Conservation (phyloP, 495 filamentous ascomycete species). For the Podospora comata region DNA sequence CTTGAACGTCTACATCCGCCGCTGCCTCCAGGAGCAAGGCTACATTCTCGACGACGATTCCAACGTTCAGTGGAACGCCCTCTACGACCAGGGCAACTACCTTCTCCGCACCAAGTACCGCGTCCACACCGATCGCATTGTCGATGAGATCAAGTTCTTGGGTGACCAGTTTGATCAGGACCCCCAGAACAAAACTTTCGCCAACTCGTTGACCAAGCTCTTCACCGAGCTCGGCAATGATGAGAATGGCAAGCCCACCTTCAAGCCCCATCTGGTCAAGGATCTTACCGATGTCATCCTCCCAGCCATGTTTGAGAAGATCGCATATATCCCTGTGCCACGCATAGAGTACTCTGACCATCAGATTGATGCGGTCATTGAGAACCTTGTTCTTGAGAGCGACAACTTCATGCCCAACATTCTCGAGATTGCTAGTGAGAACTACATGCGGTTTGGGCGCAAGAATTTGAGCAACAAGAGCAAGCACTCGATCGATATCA, state of each 20-base stretch:
- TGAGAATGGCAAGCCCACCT: conserved; percentile 74
- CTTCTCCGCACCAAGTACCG: conserved; percentile 87
- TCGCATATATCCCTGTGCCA: conserved; percentile 90
- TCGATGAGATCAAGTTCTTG: conserved; percentile 88
- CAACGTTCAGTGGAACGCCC: conserved; percentile 75
- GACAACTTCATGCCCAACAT: conserved; percentile 98
- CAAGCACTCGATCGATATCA: conserved; percentile 78
- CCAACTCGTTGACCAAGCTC: conserved; percentile 70
- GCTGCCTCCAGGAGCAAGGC: conserved; percentile 81
- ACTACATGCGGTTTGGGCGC: conserved; percentile 93
- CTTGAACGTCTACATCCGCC: conserved; percentile 72
- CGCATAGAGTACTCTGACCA: conserved; percentile 90
- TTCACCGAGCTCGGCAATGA: conserved; percentile 81
- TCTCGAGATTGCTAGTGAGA: conserved; percentile 84
- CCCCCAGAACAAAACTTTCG: conserved; percentile 77
- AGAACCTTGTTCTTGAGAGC: conserved; percentile 92
- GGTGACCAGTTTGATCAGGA: conserved; percentile 86
- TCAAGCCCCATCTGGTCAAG: conserved; percentile 89
- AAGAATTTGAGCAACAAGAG: conserved; percentile 71
- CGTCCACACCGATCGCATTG: conserved; percentile 78
- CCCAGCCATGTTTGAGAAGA: conserved; percentile 77
- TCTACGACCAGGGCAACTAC: conserved; percentile 85
- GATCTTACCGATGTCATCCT: conserved; percentile 85
- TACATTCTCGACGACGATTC: conserved; percentile 83
- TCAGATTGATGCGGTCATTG: conserved; percentile 80